Percentiles rank a stretch among this genome's conserved stretches.
phyloP scores from a whole-genome alignment of 352 stramenopile species.

The Phytopythium sindhum region DNA sequence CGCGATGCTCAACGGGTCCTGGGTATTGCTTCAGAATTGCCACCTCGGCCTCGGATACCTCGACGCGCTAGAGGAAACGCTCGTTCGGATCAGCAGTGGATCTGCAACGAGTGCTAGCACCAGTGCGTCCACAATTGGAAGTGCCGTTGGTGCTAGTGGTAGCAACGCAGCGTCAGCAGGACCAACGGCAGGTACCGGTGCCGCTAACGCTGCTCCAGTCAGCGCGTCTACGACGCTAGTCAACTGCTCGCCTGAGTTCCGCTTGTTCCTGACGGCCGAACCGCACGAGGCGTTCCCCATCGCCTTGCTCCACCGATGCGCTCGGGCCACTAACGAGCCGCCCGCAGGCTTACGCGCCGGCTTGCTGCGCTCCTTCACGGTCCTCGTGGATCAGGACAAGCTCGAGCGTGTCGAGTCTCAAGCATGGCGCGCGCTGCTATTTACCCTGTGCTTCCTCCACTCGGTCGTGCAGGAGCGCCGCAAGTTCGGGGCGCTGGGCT shows the following conservation, averaged over 20 bases:
- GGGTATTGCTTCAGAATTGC: constrained; percentile 82
- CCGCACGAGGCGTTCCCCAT: constrained; percentile 65
- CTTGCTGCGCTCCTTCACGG: constrained; percentile 65
- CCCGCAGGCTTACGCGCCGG: constrained; percentile 63
- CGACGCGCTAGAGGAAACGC: constrained; percentile 51
- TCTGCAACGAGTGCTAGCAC: constrained; percentile 9
- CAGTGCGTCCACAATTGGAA: background rate
- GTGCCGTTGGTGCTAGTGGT: constrained; percentile 3
- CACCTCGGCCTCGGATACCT: constrained; percentile 70
- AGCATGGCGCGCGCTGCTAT: constrained; percentile 64
- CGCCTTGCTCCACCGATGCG: constrained; percentile 54
- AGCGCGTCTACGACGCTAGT: background rate
- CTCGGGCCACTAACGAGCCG: constrained; percentile 79
- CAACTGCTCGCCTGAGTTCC: constrained; percentile 44
- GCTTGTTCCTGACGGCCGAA: constrained; percentile 73
- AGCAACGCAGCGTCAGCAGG: constrained; percentile 3
- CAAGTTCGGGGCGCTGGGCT: constrained; percentile 77
- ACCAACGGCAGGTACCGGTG: background rate
- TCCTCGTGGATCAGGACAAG: constrained; percentile 80
- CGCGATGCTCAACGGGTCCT: constrained; percentile 71
- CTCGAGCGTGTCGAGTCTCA: constrained; percentile 66
- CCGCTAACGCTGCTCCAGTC: background rate
- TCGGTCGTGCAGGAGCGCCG: constrained; percentile 68
- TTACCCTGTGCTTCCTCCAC: constrained; percentile 75
- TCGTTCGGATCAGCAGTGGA: constrained; percentile 33